phyloP scores from a whole-genome alignment of 2,329 filamentous ascomycete species.

The Trichoderma cornu-damae region DNA sequence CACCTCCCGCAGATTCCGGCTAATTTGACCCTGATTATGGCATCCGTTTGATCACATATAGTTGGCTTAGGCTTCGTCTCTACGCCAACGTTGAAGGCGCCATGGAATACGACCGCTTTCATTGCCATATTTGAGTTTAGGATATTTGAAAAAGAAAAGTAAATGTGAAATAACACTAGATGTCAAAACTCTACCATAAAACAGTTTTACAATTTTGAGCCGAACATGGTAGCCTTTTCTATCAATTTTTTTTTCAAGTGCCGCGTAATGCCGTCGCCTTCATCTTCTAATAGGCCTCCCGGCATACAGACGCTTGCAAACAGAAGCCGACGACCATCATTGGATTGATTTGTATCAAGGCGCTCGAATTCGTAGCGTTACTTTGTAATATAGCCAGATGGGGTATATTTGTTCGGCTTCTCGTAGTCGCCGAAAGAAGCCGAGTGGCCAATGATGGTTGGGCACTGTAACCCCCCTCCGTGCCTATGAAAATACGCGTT shows the following conservation, averaged over 20 bases:
- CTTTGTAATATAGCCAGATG: background rate
- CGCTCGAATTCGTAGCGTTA: background rate
- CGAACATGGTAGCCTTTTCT: background rate
- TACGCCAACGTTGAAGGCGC: background rate
- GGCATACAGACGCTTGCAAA: background rate
- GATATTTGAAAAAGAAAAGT: background rate
- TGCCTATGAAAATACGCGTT: background rate
- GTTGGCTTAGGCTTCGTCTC: background rate
- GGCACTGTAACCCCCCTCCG: background rate
- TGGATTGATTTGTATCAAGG: background rate
- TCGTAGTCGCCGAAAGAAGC: slow-evolving; percentile 1
- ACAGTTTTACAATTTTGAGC: background rate
- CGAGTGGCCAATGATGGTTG: background rate
- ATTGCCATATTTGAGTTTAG: background rate
- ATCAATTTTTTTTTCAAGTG: too few species aligned
- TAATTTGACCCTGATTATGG: background rate
- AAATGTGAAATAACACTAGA: background rate
- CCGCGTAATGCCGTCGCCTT: background rate
- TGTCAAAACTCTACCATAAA: background rate
- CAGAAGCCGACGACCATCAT: background rate
- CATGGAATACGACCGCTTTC: slow-evolving; percentile 4
- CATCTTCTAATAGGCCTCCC: background rate
- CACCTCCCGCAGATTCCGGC: slow-evolving; percentile 7
- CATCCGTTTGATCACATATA: background rate
- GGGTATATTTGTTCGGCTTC: background rate